phyloP scores from a whole-genome alignment of 805 yeast species.

The Nakazawaea ishiwadae region DNA sequence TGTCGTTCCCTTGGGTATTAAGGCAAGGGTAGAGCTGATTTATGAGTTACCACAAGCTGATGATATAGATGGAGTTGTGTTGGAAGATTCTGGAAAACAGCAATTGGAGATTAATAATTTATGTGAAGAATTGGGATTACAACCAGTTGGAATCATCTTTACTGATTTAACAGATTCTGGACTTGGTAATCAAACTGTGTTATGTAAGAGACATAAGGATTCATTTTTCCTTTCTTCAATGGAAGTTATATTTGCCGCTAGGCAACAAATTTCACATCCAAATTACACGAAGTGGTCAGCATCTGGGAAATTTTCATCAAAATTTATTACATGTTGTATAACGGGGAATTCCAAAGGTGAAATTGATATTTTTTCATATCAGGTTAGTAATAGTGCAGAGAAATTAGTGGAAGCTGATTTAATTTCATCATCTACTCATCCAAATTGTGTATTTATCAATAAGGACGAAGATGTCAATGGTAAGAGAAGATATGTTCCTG shows the following conservation, averaged over 20 bases:
- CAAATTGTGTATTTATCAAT: conserved; percentile 78
- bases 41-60: conserved; percentile 90
- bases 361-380: conserved; percentile 87
- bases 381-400: conserved; percentile 84
- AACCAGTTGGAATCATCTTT: conserved; percentile 77
- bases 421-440: conserved; percentile 84
- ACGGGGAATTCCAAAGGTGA: conserved; percentile 88
- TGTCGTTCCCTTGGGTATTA: conserved; percentile 86
- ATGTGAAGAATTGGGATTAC: conserved; percentile 56
- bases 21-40: conserved; percentile 90
- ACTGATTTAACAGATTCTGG: conserved; percentile 91
- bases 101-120: conserved; percentile 40
- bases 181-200: conserved; percentile 78
- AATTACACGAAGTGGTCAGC: conserved; percentile 61
- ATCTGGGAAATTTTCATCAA: conserved; percentile 70
- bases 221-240: conserved; percentile 87
- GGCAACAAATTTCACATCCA: conserved; percentile 63
- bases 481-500: conserved; percentile 85
- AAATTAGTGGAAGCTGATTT: conserved; percentile 83
- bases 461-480: conserved; percentile 48
- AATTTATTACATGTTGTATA: conserved; percentile 88
- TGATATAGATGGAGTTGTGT: conserved; percentile 78
- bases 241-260: conserved; percentile 81
- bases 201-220: conserved; percentile 89
- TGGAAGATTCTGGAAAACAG: conserved; percentile 36